Evolutionary conservation across 495 filamentous ascomycete genomes (phyloP), one percentile per base, ranked within the genome.

Genomic region (Penicillium lividum): DNA sequence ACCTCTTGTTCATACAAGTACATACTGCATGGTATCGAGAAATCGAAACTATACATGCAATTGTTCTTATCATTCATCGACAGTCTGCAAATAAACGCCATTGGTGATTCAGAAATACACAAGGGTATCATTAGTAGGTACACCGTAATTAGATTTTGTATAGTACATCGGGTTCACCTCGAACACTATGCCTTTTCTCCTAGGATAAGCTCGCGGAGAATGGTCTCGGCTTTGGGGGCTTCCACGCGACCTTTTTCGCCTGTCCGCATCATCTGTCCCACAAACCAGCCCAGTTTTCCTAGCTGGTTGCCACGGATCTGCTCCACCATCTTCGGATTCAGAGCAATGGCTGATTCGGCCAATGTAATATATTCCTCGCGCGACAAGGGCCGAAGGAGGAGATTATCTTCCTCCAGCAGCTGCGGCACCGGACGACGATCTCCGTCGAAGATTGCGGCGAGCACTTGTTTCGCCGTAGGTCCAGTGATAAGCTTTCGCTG

Each of bases 201-300:
- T 59, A 81, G 64, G 46, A 90, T 74, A 47, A 87, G 64, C 55
- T 74, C 73, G 64, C 79, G 80, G 65, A 97, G 72, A 18, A 87
- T 75, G 58, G 72, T 76, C 75, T 89, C 86, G 0, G 91, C 95
- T 59, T 80, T 83, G 50, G 73, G 79, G 6, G 93, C 87, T 72
- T 95, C 87, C 33, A 96, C 86, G 5, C 83, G 87, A 34, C 92
- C 89, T 62, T 91, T 86, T 30, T 84, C 83, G 7, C 91, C 88
- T 36, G 76, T 74, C 48, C 84, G 80, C 82, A 98, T 91, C 90
- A 97, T 94, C 73, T 89, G 88, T 16, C 94, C 94, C 5, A 98
- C 87, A 60, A 98, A 86, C 72, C 87, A 97, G 65, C 87, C 88
- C 30, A 95, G 71, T 73, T 97, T 96, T 3, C 89, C 88, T 49